A percentile compares a stretch with the other conserved stretches of the same genome.
phyloP scores from a whole-genome alignment of 371 early-diverging fungal species.

The Entomophthora muscae region DNA sequence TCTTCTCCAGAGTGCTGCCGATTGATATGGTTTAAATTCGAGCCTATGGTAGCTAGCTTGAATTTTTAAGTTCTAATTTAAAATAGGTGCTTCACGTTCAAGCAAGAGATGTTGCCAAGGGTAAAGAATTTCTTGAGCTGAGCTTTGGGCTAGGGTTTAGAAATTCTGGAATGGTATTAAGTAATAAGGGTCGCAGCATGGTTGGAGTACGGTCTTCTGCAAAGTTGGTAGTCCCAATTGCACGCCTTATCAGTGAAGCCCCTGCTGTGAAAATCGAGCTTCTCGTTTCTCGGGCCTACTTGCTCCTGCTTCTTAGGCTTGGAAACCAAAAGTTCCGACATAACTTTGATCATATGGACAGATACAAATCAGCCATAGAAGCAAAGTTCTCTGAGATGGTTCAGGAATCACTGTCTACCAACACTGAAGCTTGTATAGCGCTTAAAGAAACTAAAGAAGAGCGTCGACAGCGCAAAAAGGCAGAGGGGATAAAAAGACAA shows the following conservation, averaged over 20 bases:
- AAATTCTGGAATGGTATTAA: conserved; percentile 39
- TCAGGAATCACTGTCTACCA: not conserved
- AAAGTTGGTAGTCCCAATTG: conserved; percentile 40
- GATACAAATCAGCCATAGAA: conserved; percentile 22
- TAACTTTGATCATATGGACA: conserved; percentile 26
- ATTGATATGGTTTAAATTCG: conserved; percentile 36
- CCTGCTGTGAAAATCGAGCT: conserved; percentile 18
- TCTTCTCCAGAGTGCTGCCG: not conserved
- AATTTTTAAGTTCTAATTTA: not conserved
- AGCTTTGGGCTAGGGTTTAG: conserved; percentile 36
- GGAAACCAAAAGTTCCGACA: conserved; percentile 31
- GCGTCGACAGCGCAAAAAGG: conserved; percentile 28
- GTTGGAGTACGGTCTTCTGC: conserved; percentile 36
- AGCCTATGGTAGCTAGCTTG: conserved; percentile 28
- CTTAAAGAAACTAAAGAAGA: conserved; percentile 32
- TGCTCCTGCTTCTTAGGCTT: conserved; percentile 22
- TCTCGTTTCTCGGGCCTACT: conserved; percentile 24
- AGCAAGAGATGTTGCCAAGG: conserved; percentile 26
- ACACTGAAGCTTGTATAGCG: conserved; percentile 13
- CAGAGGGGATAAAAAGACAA: conserved; percentile 22
- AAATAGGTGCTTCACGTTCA: conserved; percentile 38
- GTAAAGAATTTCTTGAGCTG: conserved; percentile 26
- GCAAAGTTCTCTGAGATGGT: conserved; percentile 11
- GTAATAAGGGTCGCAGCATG: conserved; percentile 29
- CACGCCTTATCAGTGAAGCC: conserved; percentile 17